These are phyloP conservation scores for Plasmodium vivax DNA, from an alignment of 169 alveolate genomes.

Conservation along the genomic window DNA sequence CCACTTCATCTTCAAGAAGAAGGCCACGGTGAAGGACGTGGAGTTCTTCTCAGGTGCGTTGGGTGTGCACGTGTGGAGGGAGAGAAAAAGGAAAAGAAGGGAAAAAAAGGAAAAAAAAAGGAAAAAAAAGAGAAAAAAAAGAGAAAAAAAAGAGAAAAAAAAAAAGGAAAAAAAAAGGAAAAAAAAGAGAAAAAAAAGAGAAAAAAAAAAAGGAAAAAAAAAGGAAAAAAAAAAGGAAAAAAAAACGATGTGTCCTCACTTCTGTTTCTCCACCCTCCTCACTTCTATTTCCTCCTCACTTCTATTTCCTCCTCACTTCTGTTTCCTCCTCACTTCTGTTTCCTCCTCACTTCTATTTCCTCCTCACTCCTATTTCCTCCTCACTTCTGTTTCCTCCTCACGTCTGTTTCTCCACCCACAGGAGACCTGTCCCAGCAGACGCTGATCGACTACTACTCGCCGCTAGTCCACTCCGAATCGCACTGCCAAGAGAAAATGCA, in stretches of 20 bases:
- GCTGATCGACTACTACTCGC: conserved; percentile 45
- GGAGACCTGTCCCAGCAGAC: conserved; percentile 4
- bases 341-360: background rate
- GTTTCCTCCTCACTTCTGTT: background rate
- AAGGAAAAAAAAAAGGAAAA: too few species aligned
- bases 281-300: background rate
- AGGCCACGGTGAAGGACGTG: conserved; percentile 10
- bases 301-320: background rate
- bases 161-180: too few species aligned
- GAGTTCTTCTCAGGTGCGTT: conserved; percentile 24
- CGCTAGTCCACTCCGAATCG: conserved; percentile 30
- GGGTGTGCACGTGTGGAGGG: background rate
- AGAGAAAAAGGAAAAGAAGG: background rate
- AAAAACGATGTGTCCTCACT: too few species aligned
- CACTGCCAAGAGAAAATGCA: conserved; percentile 44
- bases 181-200: too few species aligned
- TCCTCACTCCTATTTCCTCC: background rate
- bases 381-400: background rate
- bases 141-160: background rate
- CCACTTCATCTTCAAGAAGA: conserved; percentile 9
- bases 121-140: background rate
- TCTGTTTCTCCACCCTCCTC: too few species aligned
- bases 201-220: too few species aligned
- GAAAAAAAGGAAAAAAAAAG: too few species aligned
- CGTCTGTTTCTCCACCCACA: background rate